Conservation (phyloP, 768 basidiomycete genomes). For the Boletus rufocinnamomeus region DNA sequence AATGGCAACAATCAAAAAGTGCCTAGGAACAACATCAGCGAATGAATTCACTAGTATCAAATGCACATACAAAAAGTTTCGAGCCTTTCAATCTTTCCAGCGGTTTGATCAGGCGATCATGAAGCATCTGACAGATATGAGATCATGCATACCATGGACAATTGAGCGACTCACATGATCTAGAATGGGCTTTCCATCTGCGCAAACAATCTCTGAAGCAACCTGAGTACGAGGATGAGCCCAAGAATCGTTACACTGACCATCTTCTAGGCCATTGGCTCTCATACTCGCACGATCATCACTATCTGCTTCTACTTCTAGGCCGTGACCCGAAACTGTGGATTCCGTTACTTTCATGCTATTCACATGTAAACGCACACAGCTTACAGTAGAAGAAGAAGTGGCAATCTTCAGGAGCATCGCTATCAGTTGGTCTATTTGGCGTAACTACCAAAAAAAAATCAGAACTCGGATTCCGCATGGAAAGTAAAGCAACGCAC, state of each 20-base stretch:
- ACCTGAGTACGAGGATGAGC: neutral
- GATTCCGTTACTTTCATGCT: neutral
- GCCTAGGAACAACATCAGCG: constrained; percentile 16
- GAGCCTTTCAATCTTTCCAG: constrained; percentile 21
- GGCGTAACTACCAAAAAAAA: constrained; percentile 31
- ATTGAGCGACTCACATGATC: constrained; percentile 22
- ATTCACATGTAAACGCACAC: too few species aligned
- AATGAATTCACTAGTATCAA: neutral
- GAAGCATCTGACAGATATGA: constrained; percentile 19
- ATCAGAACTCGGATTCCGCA: neutral
- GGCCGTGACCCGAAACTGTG: constrained; percentile 26
- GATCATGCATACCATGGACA: neutral
- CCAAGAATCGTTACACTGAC: constrained; percentile 28
- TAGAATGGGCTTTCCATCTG: constrained; percentile 23
- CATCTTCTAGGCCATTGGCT: constrained; percentile 52
- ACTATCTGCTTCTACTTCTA: constrained; percentile 21
- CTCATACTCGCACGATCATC: constrained; percentile 37
- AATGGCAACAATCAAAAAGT: constrained; percentile 35
- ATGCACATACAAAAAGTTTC: constrained; percentile 21
- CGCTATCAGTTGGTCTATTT: constrained; percentile 46
- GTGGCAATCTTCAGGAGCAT: constrained; percentile 44
- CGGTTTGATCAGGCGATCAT: constrained; percentile 21
- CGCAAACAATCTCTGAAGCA: constrained; percentile 23
- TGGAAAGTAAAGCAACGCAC: constrained; percentile 31
- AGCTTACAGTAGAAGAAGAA: constrained; percentile 59